These are phyloP conservation scores for Ganoderma leucocontextum DNA, from an alignment of 1,284 basidiomycete genomes.

Conservation along the genomic window DNA sequence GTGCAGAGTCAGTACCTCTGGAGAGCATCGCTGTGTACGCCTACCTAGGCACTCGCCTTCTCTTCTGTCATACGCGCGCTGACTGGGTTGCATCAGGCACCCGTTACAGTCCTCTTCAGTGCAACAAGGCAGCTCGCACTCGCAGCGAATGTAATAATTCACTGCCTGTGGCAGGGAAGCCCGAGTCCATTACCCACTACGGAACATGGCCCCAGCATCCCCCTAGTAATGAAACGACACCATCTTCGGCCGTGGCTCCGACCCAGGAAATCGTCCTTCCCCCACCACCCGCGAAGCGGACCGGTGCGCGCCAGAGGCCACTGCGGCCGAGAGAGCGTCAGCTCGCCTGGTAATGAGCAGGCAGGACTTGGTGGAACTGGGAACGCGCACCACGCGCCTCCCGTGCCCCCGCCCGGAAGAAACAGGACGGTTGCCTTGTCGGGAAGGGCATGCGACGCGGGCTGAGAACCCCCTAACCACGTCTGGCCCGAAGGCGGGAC, in stretches of 20 bases:
- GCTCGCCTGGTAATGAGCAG: not conserved
- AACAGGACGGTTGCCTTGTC: constrained; percentile 1
- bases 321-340: not conserved
- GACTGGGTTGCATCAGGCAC: constrained; percentile 1
- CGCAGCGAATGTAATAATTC: not conserved
- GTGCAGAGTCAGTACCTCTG: not conserved
- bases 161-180: constrained; percentile 17
- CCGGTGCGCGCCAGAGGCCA: not conserved
- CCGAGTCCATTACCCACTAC: not conserved
- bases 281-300: not conserved
- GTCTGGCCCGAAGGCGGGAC: constrained; percentile 6
- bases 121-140: not conserved
- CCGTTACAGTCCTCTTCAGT: not conserved
- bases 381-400: constrained; percentile 9
- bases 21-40: not conserved
- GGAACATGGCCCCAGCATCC: not conserved
- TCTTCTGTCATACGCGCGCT: not conserved
- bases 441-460: constrained; percentile 18
- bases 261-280: not conserved
- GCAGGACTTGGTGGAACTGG: constrained; percentile 14
- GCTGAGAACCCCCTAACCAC: constrained; percentile 18
- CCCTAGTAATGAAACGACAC: not conserved
- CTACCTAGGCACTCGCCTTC: not conserved
- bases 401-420: not conserved
- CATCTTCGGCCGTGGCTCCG: not conserved